Evolutionary conservation across 306 rosid genomes (phyloP), one percentile per base, ranked within the genome.

Genomic region (Pyrus communis): DNA sequence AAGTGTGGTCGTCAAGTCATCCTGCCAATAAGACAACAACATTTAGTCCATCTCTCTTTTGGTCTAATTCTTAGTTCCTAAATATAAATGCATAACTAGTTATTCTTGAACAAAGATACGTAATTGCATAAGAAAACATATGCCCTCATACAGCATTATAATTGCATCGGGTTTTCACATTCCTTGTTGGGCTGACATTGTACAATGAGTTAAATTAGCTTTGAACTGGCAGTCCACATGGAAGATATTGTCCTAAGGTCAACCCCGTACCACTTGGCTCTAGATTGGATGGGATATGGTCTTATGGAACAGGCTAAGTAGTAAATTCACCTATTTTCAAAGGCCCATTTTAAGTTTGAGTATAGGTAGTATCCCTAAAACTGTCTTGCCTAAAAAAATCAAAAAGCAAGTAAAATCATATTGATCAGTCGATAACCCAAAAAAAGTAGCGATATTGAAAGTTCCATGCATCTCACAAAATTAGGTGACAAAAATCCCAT

Each of bases 1-100:
- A 40, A 96, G 99, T 35, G 99, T 88, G 82, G 81, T 52, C n/a
- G 97, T 88, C 89, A 96, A 82, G 81, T 96, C 99, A 89, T 92
- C 99, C 99, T 96, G 87, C 77, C 82, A 28, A 81, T 1, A 3
- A 21, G 17, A 40, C 69, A 11, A 77, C 46, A 6, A 69, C 66
- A 57, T 42, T 22, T 11, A 22, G 60, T 58, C 65, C 19, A 66
- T 9, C 6, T 64, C 54, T 18, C 25, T 18, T 49, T 55, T 11
- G 4, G 27, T 46, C n/a, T 17, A 42, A 25, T 22, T 40, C 51
- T 60, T 18, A 73, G 17, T 42, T 55, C 23, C 14, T 18, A 23
- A 8, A 43, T 9, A 18, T 59, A 22, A 60, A 40, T 21, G 15
- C 19, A 49, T 49, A 23, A 62, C 70, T 45, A 74, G n/a, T 65